Conservation (phyloP, 495 filamentous ascomycete genomes). For the Astrocystis sublimbata region DNA sequence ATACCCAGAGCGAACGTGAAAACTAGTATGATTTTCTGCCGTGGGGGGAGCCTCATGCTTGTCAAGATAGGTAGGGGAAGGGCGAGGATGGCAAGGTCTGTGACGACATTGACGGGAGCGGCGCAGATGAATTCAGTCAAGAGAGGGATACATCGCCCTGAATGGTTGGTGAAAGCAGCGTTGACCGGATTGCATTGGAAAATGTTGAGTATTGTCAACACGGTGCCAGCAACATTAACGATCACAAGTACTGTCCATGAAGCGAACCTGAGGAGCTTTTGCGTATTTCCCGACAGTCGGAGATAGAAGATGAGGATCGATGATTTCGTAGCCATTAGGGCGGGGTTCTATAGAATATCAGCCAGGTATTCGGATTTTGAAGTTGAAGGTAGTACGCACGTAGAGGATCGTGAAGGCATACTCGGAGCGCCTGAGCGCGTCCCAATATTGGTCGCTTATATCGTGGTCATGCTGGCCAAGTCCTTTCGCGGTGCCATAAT, state of each 20-base stretch:
- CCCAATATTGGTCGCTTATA: constrained; percentile 50
- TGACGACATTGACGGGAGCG: constrained; percentile 79
- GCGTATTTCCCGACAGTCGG: constrained; percentile 71
- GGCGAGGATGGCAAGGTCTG: constrained; percentile 79
- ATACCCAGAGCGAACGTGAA: constrained; percentile 80
- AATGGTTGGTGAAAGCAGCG: constrained; percentile 56
- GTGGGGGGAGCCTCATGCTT: constrained; percentile 74
- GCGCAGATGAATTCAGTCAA: constrained; percentile 82
- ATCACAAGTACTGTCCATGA: constrained; percentile 70
- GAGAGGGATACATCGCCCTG: constrained; percentile 67
- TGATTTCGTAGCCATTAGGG: constrained; percentile 84
- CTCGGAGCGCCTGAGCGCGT: constrained; percentile 62
- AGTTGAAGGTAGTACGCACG: constrained; percentile 49
- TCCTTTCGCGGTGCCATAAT: constrained; percentile 67
- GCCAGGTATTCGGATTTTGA: not conserved
- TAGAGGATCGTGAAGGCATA: constrained; percentile 86
- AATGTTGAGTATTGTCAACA: constrained; percentile 81
- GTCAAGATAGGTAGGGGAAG: constrained; percentile 88
- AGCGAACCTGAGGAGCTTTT: constrained; percentile 64
- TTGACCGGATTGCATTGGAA: constrained; percentile 81
- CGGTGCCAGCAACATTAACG: constrained; percentile 74
- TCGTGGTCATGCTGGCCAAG: constrained; percentile 74
- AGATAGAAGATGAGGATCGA: constrained; percentile 91
- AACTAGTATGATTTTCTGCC: constrained; percentile 82
- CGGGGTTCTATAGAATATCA: constrained; percentile 69